Evolutionary conservation across 176 grass and related monocot genomes (phyloP).

Genomic region (Olyra latifolia): DNA sequence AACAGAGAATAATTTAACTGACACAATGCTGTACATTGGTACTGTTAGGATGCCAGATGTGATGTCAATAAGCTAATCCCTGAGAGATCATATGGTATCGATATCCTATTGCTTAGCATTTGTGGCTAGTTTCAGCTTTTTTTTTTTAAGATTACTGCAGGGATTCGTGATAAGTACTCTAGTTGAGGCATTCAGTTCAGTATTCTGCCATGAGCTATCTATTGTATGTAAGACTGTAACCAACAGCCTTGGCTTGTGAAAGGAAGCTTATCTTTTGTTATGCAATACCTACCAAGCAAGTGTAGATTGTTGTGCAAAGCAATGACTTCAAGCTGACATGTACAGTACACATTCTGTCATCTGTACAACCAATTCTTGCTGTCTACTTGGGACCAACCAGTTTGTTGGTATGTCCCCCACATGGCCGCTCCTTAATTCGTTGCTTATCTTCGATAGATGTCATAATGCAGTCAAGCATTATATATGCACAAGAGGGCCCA

Average conservation of each 20-base stretch:
- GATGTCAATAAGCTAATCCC: no score
- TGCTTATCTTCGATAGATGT: constrained; percentile 29
- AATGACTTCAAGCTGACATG: constrained; percentile 34
- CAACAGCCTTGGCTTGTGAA: constrained; percentile 24
- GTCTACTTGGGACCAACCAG: constrained; percentile 44
- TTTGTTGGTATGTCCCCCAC: constrained; percentile 39
- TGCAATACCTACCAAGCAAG: constrained; percentile 32
- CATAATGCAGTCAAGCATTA: constrained; percentile 19
- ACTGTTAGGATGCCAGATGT: no score
- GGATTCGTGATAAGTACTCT: neutral
- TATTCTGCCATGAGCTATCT: neutral
- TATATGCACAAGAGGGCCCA: neutral
- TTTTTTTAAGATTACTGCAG: no score
- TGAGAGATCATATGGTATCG: no score
- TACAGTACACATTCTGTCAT: constrained; percentile 30
- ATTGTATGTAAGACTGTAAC: neutral
- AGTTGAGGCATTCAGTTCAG: neutral
- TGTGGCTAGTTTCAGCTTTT: no score
- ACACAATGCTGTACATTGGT: no score
- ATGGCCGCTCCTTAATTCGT: constrained; percentile 20
- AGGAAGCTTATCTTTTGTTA: constrained; percentile 24
- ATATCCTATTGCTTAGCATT: no score
- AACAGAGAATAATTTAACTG: no score
- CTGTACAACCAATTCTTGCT: constrained; percentile 41
- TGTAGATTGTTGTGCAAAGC: constrained; percentile 25